phyloP scores from a whole-genome alignment of 2,329 filamentous ascomycete genomes.

The Stromatinia cepivora region DNA sequence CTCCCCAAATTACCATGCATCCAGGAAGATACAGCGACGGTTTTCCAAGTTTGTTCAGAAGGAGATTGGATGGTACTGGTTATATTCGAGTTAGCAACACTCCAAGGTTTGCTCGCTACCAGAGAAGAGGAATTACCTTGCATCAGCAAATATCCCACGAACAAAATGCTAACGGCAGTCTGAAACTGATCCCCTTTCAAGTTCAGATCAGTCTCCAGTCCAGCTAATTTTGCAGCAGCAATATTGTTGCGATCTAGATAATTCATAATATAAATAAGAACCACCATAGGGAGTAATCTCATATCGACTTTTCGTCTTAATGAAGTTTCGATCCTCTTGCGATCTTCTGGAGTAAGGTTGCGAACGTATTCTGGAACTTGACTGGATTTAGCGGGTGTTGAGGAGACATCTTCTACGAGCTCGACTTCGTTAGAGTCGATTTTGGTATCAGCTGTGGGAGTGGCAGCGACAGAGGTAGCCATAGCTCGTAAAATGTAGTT shows the following conservation, averaged over 20 bases:
- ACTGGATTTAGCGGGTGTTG: background rate
- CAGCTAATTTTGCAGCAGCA: constrained; percentile 54
- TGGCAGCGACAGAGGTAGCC: background rate
- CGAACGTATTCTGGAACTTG: constrained; percentile 41
- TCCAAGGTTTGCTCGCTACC: background rate
- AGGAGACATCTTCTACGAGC: constrained; percentile 21
- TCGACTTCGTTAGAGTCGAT: constrained; percentile 19
- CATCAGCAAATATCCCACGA: constrained; percentile 45
- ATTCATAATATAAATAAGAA: constrained; percentile 71
- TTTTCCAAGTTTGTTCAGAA: constrained; percentile 51
- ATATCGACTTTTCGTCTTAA: constrained; percentile 65
- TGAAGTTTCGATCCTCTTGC: constrained; percentile 53
- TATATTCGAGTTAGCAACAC: background rate
- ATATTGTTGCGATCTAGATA: constrained; percentile 63
- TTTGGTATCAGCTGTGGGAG: constrained; percentile 1
- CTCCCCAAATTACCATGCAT: constrained; percentile 52
- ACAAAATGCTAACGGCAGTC: constrained; percentile 45
- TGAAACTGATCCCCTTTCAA: constrained; percentile 47
- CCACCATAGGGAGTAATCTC: constrained; percentile 64
- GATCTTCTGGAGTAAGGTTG: constrained; percentile 52
- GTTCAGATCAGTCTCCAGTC: constrained; percentile 47
- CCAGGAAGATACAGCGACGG: constrained; percentile 53
- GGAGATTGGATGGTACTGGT: constrained; percentile 49
- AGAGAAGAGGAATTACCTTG: constrained; percentile 33
- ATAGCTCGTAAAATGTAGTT: constrained; percentile 2